phyloP scores from a whole-genome alignment of 2,329 filamentous ascomycete genomes.

The Beauveria varroae region DNA sequence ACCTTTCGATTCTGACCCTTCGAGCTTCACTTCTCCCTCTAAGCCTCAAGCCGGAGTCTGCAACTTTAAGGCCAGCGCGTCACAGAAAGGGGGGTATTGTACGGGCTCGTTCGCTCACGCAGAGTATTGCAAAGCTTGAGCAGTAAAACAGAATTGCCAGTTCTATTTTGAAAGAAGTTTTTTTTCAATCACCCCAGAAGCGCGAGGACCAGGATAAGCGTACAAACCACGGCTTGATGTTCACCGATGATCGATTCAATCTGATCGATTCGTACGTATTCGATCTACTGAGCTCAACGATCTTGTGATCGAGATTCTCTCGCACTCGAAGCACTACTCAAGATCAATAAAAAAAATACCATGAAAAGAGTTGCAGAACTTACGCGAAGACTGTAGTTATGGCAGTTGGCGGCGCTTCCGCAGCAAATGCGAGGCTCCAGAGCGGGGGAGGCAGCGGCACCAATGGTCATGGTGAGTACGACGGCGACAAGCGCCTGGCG shows the following conservation, averaged over 20 bases:
- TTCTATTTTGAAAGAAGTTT: no score
- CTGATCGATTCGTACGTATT: neutral
- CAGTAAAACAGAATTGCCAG: no score
- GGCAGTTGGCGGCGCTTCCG: neutral
- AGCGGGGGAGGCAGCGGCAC: neutral
- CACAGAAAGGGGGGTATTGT: no score
- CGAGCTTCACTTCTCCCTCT: no score
- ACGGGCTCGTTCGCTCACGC: no score
- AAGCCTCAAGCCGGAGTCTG: no score
- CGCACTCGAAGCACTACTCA: neutral
- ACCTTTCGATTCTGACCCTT: neutral
- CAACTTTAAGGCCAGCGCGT: no score
- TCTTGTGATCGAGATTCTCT: neutral
- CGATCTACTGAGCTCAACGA: neutral
- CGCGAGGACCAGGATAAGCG: no score
- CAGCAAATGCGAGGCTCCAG: neutral
- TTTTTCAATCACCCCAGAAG: no score
- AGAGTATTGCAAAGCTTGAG: no score
- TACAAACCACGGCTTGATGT: no score
- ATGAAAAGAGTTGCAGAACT: neutral
- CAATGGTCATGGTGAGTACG: neutral
- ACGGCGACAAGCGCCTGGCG: slow-evolving; percentile 1
- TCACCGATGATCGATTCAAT: no score
- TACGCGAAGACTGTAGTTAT: neutral
- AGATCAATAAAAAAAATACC: neutral